Percentiles rank a stretch among this genome's conserved stretches.
phyloP scores from a whole-genome alignment of 345 rosid genomes.

The Pugionium cornutum region DNA sequence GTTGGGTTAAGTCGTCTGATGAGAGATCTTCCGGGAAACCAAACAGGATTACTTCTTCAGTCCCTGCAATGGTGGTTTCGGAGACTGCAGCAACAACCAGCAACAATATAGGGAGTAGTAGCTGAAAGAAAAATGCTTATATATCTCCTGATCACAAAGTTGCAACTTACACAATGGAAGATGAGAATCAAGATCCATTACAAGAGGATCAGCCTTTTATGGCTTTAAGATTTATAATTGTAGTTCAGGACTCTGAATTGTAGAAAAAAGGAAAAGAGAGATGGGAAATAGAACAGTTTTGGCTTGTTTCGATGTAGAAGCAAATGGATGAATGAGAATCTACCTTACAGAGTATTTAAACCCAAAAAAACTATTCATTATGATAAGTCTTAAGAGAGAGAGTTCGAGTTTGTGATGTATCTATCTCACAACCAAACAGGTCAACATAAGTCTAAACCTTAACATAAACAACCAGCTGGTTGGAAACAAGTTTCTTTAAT shows the following conservation, averaged over 20 bases:
- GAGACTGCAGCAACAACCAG: conserved; percentile 29
- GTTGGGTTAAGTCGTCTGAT: conserved; percentile 46
- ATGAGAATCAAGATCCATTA: conserved; percentile 10
- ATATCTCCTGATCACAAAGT: conserved; percentile 1
- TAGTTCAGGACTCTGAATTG: background rate
- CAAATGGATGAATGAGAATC: conserved; percentile 10
- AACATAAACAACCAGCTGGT: too few relatives aligned
- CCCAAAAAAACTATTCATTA: too few relatives aligned
- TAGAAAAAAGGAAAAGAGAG: background rate
- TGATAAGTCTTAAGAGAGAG: too few relatives aligned
- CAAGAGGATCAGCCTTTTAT: conserved; percentile 3
- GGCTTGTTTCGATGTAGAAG: conserved; percentile 1
- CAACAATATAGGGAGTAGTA: background rate
- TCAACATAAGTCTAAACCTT: too few relatives aligned
- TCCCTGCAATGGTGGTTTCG: conserved; percentile 24
- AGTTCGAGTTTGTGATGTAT: too few relatives aligned
- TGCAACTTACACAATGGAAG: background rate
- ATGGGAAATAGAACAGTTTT: background rate
- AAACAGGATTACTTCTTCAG: conserved; percentile 19
- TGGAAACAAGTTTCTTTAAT: too few relatives aligned
- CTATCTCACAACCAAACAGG: too few relatives aligned
- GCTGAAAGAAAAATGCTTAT: background rate
- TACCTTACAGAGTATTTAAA: background rate
- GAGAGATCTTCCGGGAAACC: conserved; percentile 37
- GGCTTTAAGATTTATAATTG: conserved; percentile 8